Evolutionary conservation across 805 yeast genomes (phyloP).

Genomic region (Starmerella vaccinii): DNA sequence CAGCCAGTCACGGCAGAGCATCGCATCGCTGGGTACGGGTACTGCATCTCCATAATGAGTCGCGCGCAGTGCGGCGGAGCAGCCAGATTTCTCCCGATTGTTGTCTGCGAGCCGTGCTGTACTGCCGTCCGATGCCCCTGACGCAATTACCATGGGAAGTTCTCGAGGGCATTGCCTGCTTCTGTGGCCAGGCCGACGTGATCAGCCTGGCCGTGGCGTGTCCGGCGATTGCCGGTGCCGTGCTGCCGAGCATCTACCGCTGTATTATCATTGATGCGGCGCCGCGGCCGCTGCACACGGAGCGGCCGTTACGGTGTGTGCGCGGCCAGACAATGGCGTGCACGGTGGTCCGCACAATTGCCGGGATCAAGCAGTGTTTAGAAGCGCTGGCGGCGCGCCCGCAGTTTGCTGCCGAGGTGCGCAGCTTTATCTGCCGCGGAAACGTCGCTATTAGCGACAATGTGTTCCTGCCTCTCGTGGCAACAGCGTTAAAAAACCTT

Average conservation of each 20-base stretch:
- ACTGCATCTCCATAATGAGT: not conserved
- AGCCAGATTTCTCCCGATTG: no score
- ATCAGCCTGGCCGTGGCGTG: constrained; percentile 28
- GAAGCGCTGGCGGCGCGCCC: constrained; percentile 21
- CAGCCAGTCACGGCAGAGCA: not conserved
- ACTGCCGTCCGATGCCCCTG: constrained; percentile 8
- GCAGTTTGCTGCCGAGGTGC: constrained; percentile 16
- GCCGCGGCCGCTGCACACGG: constrained; percentile 25
- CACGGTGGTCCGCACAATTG: constrained; percentile 29
- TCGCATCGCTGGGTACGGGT: constrained; percentile 1
- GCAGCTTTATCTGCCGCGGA: constrained; percentile 20
- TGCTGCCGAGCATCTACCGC: constrained; percentile 26
- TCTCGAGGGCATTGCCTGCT: constrained; percentile 23
- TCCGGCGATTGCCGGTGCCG: constrained; percentile 21
- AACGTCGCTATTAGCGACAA: constrained; percentile 27
- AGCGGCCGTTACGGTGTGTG: constrained; percentile 8
- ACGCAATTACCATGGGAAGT: constrained; percentile 27
- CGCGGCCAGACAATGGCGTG: constrained; percentile 4
- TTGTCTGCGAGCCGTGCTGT: no score
- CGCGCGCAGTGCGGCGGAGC: not conserved
- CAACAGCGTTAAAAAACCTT: constrained; percentile 23
- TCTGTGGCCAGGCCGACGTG: constrained; percentile 30
- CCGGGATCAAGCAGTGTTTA: constrained; percentile 29
- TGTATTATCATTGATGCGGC: constrained; percentile 29
- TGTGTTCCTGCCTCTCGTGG: constrained; percentile 21